Evolutionary conservation across 1,284 basidiomycete species (phyloP), one percentile per base, ranked within the genome.

Genomic region (Sporisorium graminicola): DNA sequence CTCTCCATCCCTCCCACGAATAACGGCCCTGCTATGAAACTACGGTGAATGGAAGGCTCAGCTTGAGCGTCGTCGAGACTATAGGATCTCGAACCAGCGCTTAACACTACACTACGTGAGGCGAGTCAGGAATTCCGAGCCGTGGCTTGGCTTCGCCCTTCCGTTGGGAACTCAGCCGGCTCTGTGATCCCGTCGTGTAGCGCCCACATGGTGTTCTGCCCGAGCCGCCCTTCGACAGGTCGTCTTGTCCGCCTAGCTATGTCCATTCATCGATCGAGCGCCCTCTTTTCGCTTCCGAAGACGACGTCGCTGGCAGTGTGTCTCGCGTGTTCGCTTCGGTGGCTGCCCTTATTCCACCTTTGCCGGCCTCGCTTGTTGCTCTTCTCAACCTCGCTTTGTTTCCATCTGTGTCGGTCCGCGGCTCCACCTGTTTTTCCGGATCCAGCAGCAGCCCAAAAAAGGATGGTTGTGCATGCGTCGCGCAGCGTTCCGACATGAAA

Each of bases 381-480:
- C 35, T 55, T 43, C 12, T 42, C 26, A 2, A 22, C 22, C 27
- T 31, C 18, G 16, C 49, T 20, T 54, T 12, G 4, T 53, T 50
- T 40, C 13, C 9, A 27, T 16, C 37, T 37, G 37, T n/a, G 37
- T 18, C 2, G 12, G 35, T 31, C 35, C 46, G 67, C 58, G 63
- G 68, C 63, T 65, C 58, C 58, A 50, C 31, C 31, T 33, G 22
- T 65, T 65, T 65, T 65, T 71, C 55, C 68, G 55, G 55, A 52
- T 24, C 24, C 12, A 29, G 35, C 50, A 43, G 49, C 24, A 14
- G 46, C n/a, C n/a, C n/a, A n/a, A n/a, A n/a, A n/a, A n/a, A n/a
- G n/a, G n/a, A n/a, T n/a, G n/a, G 50, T 42, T 54, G 26, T 20
- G 53, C 53, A 57, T 57, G 44, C 35, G 20, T n/a, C 50, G 47